A percentile compares a stretch with the other conserved stretches of the same genome.
These are phyloP conservation scores for Xylaria sp. DNA, from an alignment of 2,329 filamentous ascomycete species.

Conservation along the genomic window DNA sequence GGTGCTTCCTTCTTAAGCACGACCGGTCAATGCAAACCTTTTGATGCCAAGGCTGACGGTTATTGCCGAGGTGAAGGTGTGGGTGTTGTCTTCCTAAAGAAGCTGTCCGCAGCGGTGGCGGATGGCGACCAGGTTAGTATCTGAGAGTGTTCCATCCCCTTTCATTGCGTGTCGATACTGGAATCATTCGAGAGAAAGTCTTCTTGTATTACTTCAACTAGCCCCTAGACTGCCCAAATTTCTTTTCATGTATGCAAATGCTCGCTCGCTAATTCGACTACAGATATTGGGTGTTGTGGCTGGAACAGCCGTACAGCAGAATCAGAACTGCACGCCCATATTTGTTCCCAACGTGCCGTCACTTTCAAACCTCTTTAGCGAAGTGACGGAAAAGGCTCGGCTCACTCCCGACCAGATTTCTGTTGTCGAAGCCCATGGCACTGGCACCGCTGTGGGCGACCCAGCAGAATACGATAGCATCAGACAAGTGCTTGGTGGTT, in stretches of 20 bases:
- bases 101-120: slow-evolving; percentile 49
- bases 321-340: slow-evolving; percentile 47
- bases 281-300: slow-evolving; percentile 44
- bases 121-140: slow-evolving; percentile 50
- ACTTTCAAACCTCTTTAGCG: slow-evolving; percentile 38
- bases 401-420: slow-evolving; percentile 33
- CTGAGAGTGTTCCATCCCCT: background rate
- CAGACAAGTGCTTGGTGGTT: slow-evolving; percentile 31
- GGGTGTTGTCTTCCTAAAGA: slow-evolving; percentile 54
- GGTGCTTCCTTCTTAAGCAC: slow-evolving; percentile 38
- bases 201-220: background rate
- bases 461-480: slow-evolving; percentile 40
- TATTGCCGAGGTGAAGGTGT: slow-evolving; percentile 59
- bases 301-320: slow-evolving; percentile 46
- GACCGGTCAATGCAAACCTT: slow-evolving; percentile 39
- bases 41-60: slow-evolving; percentile 52
- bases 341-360: slow-evolving; percentile 45
- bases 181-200: background rate
- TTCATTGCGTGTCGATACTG: no score
- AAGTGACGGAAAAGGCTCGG: slow-evolving; percentile 34
- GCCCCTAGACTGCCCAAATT: background rate
- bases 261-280: background rate
- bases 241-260: background rate
- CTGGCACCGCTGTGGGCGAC: slow-evolving; percentile 50
- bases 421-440: slow-evolving; percentile 49